Percentiles rank a stretch among this genome's conserved stretches.
These are phyloP conservation scores for Pneumocystis carinii DNA, from an alignment of 1,139 yeast species.

Conservation along the genomic window DNA sequence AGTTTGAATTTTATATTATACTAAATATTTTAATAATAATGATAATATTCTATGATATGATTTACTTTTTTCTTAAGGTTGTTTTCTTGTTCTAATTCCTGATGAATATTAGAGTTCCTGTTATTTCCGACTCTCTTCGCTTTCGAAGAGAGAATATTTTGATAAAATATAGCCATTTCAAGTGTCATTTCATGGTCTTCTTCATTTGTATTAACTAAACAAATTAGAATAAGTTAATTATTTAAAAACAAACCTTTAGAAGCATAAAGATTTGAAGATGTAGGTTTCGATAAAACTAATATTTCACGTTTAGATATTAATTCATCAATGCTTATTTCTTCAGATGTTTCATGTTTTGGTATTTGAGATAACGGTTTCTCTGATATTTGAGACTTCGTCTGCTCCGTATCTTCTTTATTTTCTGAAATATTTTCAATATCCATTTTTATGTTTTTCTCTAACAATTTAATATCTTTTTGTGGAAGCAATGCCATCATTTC, in stretches of 20 bases:
- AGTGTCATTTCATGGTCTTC: slow-evolving; percentile 8
- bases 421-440: neutral
- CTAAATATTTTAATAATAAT: neutral
- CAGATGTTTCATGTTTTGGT: neutral
- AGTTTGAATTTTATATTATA: slow-evolving; percentile 3
- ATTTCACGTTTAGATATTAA: neutral
- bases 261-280: neutral
- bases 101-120: neutral
- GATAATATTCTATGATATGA: neutral
- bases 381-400: neutral
- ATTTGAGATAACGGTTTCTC: neutral
- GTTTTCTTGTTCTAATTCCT: neutral
- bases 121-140: neutral
- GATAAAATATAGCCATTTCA: slow-evolving; percentile 9
- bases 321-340: neutral
- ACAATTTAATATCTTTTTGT: neutral
- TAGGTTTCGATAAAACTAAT: neutral
- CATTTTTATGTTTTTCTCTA: neutral
- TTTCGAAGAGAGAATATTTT: slow-evolving; percentile 7
- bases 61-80: neutral
- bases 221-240: neutral
- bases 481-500: neutral
- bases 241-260: slow-evolving; percentile 1
- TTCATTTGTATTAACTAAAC: slow-evolving; percentile 5
- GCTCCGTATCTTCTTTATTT: neutral